phyloP scores from a whole-genome alignment of 2,329 filamentous ascomycete genomes.

The Fusarium camptoceras region DNA sequence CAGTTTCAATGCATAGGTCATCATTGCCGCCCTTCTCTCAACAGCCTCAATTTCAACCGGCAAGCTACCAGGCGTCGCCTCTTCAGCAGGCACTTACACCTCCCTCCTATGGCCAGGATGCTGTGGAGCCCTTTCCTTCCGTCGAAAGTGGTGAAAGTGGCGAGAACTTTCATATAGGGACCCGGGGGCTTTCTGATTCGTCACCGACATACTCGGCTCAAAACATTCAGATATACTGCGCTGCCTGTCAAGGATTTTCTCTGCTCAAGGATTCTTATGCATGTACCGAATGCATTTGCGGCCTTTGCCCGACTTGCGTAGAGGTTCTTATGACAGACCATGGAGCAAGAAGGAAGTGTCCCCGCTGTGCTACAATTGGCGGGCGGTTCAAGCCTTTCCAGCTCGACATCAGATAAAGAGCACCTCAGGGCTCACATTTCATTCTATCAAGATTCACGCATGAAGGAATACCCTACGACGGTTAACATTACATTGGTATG shows the following conservation, averaged over 20 bases:
- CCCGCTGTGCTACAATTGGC: conserved; percentile 81
- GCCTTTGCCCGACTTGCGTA: conserved; percentile 89
- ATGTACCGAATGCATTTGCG: conserved; percentile 96
- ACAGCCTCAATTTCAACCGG: conserved; percentile 70
- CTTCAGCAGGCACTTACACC: conserved; percentile 92
- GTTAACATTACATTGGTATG: conserved; percentile 42
- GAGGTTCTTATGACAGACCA: conserved; percentile 82
- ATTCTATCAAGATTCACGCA: conserved; percentile 21
- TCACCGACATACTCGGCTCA: conserved; percentile 80
- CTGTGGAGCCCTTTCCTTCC: conserved; percentile 85
- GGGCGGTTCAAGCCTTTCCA: conserved; percentile 87
- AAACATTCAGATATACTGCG: conserved; percentile 90
- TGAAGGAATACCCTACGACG: conserved; percentile 23
- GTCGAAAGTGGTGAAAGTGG: conserved; percentile 83
- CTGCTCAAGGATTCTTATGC: conserved; percentile 87
- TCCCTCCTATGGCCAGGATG: conserved; percentile 75
- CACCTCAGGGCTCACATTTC: conserved; percentile 35
- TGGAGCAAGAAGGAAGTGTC: conserved; percentile 80
- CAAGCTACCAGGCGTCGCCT: conserved; percentile 87
- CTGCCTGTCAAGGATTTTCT: conserved; percentile 83
- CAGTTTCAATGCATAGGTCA: conserved; percentile 71
- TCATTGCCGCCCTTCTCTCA: conserved; percentile 70
- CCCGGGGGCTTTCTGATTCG: conserved; percentile 73
- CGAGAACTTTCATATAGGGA: conserved; percentile 77
- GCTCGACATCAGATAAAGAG: conserved; percentile 77